Percentiles rank a stretch among this genome's conserved stretches.
phyloP scores from a whole-genome alignment of 2,329 filamentous ascomycete genomes.

The Fusarium chuoi region DNA sequence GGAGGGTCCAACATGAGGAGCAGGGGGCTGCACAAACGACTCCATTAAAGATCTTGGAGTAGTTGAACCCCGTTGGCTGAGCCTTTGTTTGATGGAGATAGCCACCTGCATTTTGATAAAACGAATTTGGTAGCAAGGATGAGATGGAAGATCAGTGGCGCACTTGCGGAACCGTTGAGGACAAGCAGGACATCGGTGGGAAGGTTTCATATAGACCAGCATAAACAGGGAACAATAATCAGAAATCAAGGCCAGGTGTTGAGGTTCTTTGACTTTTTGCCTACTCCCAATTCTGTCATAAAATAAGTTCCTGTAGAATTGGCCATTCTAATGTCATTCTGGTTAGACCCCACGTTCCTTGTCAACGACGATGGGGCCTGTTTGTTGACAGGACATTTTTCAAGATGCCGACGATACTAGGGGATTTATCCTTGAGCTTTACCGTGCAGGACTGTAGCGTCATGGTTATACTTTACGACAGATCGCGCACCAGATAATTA shows the following conservation, averaged over 20 bases:
- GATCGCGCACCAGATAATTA: neutral
- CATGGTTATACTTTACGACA: neutral
- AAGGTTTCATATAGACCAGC: conserved; percentile 27
- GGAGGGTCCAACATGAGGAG: neutral
- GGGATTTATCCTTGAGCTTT: conserved; percentile 11
- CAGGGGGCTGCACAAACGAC: conserved; percentile 22
- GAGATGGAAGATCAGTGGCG: conserved; percentile 21
- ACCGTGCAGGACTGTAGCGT: conserved; percentile 4
- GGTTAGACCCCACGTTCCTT: neutral
- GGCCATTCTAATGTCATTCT: neutral
- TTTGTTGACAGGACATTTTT: conserved; percentile 2
- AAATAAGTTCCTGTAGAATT: neutral
- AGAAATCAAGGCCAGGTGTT: conserved; percentile 24
- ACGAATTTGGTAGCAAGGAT: conserved; percentile 27
- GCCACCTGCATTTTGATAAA: conserved; percentile 33
- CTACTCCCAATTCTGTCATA: conserved; percentile 5
- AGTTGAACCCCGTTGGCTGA: conserved; percentile 20
- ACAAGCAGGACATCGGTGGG: neutral
- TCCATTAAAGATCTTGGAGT: conserved; percentile 15
- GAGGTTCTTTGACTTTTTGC: conserved; percentile 6
- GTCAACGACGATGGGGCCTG: neutral
- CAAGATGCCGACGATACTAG: neutral
- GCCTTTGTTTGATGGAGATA: conserved; percentile 29
- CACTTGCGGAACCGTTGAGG: conserved; percentile 1
- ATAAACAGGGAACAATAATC: conserved; percentile 21